Conservation (phyloP, 257 asterid species). For the Gentiana macrophylla region DNA sequence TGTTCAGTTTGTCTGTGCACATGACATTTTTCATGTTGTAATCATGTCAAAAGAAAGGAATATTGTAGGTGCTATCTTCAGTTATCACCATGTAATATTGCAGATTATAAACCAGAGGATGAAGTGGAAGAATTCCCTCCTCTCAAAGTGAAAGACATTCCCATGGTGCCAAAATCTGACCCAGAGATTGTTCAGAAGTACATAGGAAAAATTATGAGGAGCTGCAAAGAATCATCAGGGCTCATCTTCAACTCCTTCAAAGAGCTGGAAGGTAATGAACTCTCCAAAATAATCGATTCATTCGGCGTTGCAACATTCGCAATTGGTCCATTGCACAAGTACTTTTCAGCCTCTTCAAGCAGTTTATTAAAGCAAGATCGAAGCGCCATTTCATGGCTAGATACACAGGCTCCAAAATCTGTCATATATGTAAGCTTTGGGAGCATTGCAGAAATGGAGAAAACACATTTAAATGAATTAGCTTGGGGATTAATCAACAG, state of each 20-base stretch:
- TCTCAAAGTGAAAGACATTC: conserved; percentile 32
- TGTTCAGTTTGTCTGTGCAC: no score
- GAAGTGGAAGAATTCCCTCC: conserved; percentile 35
- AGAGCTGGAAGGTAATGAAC: conserved; percentile 32
- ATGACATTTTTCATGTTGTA: no score
- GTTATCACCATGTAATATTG: no score
- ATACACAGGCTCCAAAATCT: conserved; percentile 17
- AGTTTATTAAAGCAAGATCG: conserved; percentile 23
- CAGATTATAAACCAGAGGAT: conserved; percentile 23
- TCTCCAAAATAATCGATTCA: conserved; percentile 14
- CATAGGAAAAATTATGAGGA: conserved; percentile 16
- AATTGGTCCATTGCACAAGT: conserved; percentile 43
- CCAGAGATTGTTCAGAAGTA: conserved; percentile 9
- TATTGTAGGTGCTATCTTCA: no score
- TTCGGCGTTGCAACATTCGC: conserved; percentile 30
- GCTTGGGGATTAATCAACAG: not conserved
- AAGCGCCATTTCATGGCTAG: conserved; percentile 34
- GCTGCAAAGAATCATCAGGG: conserved; percentile 32
- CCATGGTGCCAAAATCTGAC: conserved; percentile 10
- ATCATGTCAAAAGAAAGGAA: no score
- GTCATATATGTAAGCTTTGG: conserved; percentile 20
- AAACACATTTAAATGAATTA: no score
- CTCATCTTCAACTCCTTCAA: conserved; percentile 35
- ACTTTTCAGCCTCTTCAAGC: conserved; percentile 16
- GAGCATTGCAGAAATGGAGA: no score